Percentiles rank a stretch among this genome's conserved stretches.
Conservation (phyloP, 2,329 filamentous ascomycete genomes). For the Zymoseptoria brevis region DNA sequence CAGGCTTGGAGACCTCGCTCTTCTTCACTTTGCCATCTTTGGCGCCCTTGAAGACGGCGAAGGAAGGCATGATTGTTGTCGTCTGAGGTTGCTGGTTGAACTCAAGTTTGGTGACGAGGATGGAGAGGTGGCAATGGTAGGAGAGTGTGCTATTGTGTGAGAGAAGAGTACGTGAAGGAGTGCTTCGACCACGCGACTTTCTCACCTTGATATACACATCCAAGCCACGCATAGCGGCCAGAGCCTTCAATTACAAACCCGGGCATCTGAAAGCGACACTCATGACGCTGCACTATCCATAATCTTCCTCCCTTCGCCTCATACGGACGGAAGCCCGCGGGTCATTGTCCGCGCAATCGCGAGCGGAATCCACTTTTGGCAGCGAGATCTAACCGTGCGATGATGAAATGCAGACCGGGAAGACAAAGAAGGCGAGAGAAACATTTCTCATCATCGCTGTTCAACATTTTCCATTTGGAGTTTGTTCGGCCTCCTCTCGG, state of each 20-base stretch:
- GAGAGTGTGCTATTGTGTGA: neutral
- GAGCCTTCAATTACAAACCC: neutral
- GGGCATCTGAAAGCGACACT: neutral
- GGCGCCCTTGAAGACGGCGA: slow-evolving; percentile 58
- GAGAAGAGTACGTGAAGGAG: too few species aligned
- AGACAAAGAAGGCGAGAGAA: neutral
- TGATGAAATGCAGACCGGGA: neutral
- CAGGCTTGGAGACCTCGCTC: slow-evolving; percentile 39
- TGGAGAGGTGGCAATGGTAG: neutral
- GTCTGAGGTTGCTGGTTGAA: neutral
- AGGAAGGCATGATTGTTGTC: slow-evolving; percentile 31
- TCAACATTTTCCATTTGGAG: neutral
- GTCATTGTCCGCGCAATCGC: neutral
- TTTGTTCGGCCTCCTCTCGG: neutral
- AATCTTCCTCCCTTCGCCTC: neutral
- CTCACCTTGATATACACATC: neutral
- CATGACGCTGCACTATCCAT: neutral
- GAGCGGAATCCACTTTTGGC: neutral
- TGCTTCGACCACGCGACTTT: too few species aligned
- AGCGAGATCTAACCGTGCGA: neutral
- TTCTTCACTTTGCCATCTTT: slow-evolving; percentile 50
- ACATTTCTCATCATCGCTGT: neutral
- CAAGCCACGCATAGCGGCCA: neutral
- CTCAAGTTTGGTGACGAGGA: neutral
- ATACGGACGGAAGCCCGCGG: neutral